These are phyloP conservation scores for Debaryomyces hansenii DNA, from an alignment of 805 yeast species.

Conservation along the genomic window DNA sequence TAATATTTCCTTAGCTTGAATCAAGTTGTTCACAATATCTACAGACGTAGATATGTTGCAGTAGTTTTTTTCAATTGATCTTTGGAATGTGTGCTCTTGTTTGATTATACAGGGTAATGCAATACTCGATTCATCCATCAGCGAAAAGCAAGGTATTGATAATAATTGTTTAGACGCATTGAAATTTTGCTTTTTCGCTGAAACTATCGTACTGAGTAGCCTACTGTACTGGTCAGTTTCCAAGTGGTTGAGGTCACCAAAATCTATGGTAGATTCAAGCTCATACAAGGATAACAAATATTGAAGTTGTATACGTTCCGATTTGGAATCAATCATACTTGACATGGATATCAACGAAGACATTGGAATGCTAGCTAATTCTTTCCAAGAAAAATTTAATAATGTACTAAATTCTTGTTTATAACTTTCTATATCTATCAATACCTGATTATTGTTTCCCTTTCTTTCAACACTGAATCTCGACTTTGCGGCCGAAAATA, in stretches of 20 bases:
- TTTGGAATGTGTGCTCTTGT: constrained; percentile 1
- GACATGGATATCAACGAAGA: background rate
- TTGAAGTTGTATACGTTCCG: background rate
- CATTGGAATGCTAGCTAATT: background rate
- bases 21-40: constrained; percentile 13
- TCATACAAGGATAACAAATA: background rate
- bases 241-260: background rate
- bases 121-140: background rate
- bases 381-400: background rate
- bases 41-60: background rate
- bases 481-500: background rate
- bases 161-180: background rate
- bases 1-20: constrained; percentile 15
- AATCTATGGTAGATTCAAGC: background rate
- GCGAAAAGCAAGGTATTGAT: background rate
- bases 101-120: constrained; percentile 7
- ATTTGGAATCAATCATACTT: background rate
- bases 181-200: background rate
- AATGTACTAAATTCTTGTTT: no score
- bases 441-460: no score
- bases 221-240: background rate
- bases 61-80: background rate
- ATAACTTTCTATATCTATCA: no score
- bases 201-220: background rate
- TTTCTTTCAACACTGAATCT: background rate